phyloP scores from a whole-genome alignment of 805 yeast species.

The Grigorovia humatica region DNA sequence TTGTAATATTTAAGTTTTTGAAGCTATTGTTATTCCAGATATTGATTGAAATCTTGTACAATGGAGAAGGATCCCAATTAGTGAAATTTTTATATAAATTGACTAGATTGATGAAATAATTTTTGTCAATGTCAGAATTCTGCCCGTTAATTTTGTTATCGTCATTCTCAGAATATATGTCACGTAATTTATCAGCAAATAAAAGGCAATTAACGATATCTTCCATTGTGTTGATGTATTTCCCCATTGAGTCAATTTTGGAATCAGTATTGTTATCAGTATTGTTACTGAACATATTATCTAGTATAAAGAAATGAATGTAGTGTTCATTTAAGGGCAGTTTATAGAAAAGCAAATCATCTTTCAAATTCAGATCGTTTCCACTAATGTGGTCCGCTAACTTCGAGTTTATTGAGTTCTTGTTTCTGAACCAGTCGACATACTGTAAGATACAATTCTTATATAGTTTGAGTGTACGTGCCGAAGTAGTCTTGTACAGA shows the following conservation, averaged over 20 bases:
- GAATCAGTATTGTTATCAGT: not conserved
- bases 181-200: constrained; percentile 16
- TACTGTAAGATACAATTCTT: constrained; percentile 20
- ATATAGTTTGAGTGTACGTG: constrained; percentile 23
- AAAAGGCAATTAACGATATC: constrained; percentile 10
- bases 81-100: constrained; percentile 9
- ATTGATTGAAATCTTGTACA: constrained; percentile 17
- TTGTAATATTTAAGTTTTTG: constrained; percentile 14
- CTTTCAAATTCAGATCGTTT: not conserved
- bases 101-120: constrained; percentile 16
- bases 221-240: not conserved
- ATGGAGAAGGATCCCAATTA: not conserved
- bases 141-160: too few species aligned
- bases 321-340: not conserved
- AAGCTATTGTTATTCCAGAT: constrained; percentile 23
- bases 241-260: not conserved
- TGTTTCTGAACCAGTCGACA: constrained; percentile 17
- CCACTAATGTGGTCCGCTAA: too few species aligned
- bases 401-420: not conserved
- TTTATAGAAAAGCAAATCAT: not conserved
- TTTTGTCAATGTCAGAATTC: constrained; percentile 8
- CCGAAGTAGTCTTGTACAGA: constrained; percentile 18
- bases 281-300: not conserved
- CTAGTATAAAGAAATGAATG: not conserved
- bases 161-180: constrained; percentile 5